Base-by-base conservation (phyloP, 2,329 filamentous ascomycete species). In the Dryadomyces quercivorus region DNA sequence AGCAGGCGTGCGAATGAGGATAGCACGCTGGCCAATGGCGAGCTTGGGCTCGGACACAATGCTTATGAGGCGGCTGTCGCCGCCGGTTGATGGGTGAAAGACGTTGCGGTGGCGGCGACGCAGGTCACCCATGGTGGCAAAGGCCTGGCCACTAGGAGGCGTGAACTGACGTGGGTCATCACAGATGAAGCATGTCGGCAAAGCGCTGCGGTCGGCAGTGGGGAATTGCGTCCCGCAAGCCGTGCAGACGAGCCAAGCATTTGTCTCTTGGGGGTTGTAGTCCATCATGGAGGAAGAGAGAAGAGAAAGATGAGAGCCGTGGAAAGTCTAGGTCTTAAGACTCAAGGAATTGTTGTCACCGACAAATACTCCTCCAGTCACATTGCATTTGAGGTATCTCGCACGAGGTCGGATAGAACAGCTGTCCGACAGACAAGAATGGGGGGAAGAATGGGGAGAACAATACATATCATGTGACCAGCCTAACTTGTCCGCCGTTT, bases 141-240 rank as follows among this genome's bases (percentile, higher is more conserved):
- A 90, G 21, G 72, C 67, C 69, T 89, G 85, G 1, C 83, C 84
- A 0, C 69, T 66, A 0, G 74, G 71, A 0, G 84, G 84, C 0
- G 86, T 81, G 63, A 77, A 89, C 67, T 89, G 85, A 5, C 86
- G 77, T 0, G 84, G 75, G 65, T 88, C 85, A 65, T 88, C 84
- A 68, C 86, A 90, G 59, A 89, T 86, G 56, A 77, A 75, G 68
- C 85, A 89, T 5, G 72, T 76, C 53, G 69, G 73, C 46, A 81
- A 69, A 31, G 72, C 62, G 13, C 67, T 58, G 44, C 69, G 69
- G 57, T 81, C 73, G 0, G 74, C 64, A 2, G 72, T 70, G 47
- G 81, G 78, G 66, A 75, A 88, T 63, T 89, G 85, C 0, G 84
- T 87, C 21, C 84, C 85, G 65, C 85, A 89, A 5, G 84, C 76